Evolutionary conservation across 2,329 filamentous ascomycete genomes (phyloP), one percentile per base, ranked within the genome.

Genomic region (Ophiostoma ulmi): DNA sequence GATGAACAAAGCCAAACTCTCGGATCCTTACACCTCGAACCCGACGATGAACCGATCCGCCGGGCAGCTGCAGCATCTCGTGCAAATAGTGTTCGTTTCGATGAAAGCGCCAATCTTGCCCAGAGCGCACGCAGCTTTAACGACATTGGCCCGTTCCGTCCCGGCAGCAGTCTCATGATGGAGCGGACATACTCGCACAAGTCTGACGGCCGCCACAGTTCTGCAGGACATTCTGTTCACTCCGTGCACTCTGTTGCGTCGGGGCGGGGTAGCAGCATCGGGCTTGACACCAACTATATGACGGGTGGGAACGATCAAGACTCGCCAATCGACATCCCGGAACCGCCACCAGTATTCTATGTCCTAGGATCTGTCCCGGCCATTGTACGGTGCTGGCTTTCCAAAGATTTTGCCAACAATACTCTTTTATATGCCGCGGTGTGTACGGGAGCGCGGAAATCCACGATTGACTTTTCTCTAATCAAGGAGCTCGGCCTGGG

Each of bases 41-140:
- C 90, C 5, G 94, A 97, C 73, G 93, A 98, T 73, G 91, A 94
- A 77, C 91, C 91, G 41, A 89, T 93, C 71, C 88, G 93, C 52
- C 88, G 94, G 73, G 74, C 74, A 1, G 92, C 95, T 70, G 92
- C 92, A 26, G 91, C 93, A 22, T 99, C 95, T 22, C 87, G 95
- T 75, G 94, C 95, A 67, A 98, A 98, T 78, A 98, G 95, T 77
- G 95, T 99, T 75, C 91, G 95, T 52, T 99, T 99, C 76, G 95
- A 98, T 77, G 94, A 98, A 78, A 97, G 93, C 77, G 93, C 87
- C 10, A 87, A 93, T 78, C 96, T 95, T 87, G 90, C 82, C 52
- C 92, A 97, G 77, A 88, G 88, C 74, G 91, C 90, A 72, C 88
- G 94, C 64, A 90, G 93, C 70, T 94, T 92, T 14, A 88, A 91